Evolutionary conservation across 139 green algal species (phyloP), one percentile per base, ranked within the genome.

Genomic region (Tetradesmus obliquus): DNA sequence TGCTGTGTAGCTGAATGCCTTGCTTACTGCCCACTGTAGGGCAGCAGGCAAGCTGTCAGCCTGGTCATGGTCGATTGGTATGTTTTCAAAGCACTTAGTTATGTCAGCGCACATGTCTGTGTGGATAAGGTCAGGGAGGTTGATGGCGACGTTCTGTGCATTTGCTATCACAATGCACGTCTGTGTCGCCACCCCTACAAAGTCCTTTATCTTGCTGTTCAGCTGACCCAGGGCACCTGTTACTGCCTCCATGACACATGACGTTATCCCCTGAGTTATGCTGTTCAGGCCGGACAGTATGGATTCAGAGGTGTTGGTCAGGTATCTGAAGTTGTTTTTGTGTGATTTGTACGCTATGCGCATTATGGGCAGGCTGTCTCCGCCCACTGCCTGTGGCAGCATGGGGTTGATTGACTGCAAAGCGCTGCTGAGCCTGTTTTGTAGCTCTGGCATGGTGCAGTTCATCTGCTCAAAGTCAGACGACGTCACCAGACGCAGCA

Each of bases 1-100:
- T 79, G 69, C 69, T 9, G 9, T 79, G 10, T 79, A n/a, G 15
- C 17, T n/a, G 17, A 79, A 79, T 32, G 69, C 69, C 69, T 79
- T 20, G 6, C 17, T 79, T n/a, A 79, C 69, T n/a, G 13, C 15
- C 69, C 17, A 32, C 7, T 20, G 13, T 9, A 79, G 17, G 69
- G 69, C 69, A n/a, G 13, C 69, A 20, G 13, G 69, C 10, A 79
- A 9, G 69, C 69, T 79, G 69, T 79, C 13, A 32, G 69, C 15
- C 17, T 79, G 15, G 17, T 20, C 10, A 5, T 32, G 6, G 4
- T 79, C 69, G 9, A 79, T 79, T 79, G 69, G 69, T 20, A 79
- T 79, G 69, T 79, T 79, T 9, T 79, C 69, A 20, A 79, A 79
- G 69, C 69, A 79, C 19, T 79, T 79, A n/a, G 69, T 79, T 79